phyloP scores from a whole-genome alignment of 768 basidiomycete species.

The Auriscalpium microsporum region DNA sequence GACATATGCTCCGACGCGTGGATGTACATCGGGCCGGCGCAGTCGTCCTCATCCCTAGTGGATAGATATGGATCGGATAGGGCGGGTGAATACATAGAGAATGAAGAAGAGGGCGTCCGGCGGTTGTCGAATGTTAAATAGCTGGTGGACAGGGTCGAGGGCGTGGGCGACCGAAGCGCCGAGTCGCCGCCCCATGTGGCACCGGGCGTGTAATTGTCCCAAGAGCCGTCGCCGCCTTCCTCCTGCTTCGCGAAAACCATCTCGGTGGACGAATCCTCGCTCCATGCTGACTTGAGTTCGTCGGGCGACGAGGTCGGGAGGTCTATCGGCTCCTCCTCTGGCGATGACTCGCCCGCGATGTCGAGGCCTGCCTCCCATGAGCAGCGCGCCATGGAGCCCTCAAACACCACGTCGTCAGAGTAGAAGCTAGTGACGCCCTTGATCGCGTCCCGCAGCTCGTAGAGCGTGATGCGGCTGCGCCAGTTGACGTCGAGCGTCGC shows the following conservation, averaged over 20 bases:
- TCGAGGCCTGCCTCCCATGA: constrained; percentile 70
- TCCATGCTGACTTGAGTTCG: constrained; percentile 48
- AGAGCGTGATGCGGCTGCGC: constrained; percentile 25
- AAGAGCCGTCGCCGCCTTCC: constrained; percentile 6
- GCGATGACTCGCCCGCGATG: constrained; percentile 40
- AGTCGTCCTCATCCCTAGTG: constrained; percentile 7
- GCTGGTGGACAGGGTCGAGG: constrained; percentile 9
- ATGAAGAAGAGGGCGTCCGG: constrained; percentile 14
- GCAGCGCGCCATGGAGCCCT: constrained; percentile 73
- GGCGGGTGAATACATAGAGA: constrained; percentile 15
- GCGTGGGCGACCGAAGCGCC: constrained; percentile 2
- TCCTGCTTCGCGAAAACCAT: constrained; percentile 10
- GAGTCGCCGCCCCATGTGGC: constrained; percentile 14
- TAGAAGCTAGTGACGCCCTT: constrained; percentile 58
- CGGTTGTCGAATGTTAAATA: constrained; percentile 13
- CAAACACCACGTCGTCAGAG: constrained; percentile 65
- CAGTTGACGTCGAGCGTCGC: constrained; percentile 27
- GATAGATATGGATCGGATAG: constrained; percentile 12
- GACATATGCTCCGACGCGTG: constrained; percentile 2
- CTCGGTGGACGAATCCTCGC: constrained; percentile 33
- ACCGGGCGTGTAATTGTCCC: constrained; percentile 8
- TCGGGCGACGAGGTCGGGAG: constrained; percentile 39
- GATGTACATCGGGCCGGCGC: constrained; percentile 4
- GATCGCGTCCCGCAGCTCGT: constrained; percentile 49
- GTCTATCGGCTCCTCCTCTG: constrained; percentile 24